Base-by-base conservation (phyloP, 768 basidiomycete genomes). In the Pisolithus marmoratus region DNA sequence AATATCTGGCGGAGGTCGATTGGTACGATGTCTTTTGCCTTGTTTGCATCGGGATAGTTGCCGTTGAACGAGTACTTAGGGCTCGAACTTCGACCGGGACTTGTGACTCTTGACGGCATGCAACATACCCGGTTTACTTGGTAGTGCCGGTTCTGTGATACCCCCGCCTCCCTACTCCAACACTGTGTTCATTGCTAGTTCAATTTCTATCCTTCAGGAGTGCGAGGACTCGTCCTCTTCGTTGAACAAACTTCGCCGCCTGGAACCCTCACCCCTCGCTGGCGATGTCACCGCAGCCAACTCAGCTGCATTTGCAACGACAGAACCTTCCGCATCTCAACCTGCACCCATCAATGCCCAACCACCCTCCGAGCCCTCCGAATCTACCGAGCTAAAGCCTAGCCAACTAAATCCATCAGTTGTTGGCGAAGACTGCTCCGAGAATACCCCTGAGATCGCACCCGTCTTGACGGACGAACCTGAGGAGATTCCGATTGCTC, bases 61-160 rank as follows among this genome's bases (percentile, higher is more conserved):
- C n/a, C n/a, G n/a, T n/a, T n/a, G n/a, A n/a, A n/a, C n/a, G n/a
- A n/a, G n/a, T n/a, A n/a, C n/a, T n/a, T n/a, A n/a, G n/a, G n/a
- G n/a, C n/a, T n/a, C n/a, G n/a, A n/a, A n/a, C n/a, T n/a, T n/a
- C n/a, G n/a, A n/a, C n/a, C n/a, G n/a, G n/a, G n/a, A n/a, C n/a
- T n/a, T n/a, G n/a, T n/a, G n/a, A n/a, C n/a, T n/a, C 3, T 85
- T 84, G 17, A 77, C 80, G 4, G 69, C 76, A 8, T 72, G 84
- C 54, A 66, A 68, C 36, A 69, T 81, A 36, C 67, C 67, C 19
- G 57, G 58, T 36, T 68, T 55, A 66, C 79, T 46, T 45, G 55
- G 60, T 50, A 72, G 56, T 50, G 56, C 49, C 5, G 38, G 17
- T 24, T 64, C 69, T 52, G 8, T 56, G 8, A 50, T 69, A 54